Evolutionary conservation across 176 grass and related monocot genomes (phyloP), one percentile per base, ranked within the genome.

Genomic region (Alopecurus myosuroides): DNA sequence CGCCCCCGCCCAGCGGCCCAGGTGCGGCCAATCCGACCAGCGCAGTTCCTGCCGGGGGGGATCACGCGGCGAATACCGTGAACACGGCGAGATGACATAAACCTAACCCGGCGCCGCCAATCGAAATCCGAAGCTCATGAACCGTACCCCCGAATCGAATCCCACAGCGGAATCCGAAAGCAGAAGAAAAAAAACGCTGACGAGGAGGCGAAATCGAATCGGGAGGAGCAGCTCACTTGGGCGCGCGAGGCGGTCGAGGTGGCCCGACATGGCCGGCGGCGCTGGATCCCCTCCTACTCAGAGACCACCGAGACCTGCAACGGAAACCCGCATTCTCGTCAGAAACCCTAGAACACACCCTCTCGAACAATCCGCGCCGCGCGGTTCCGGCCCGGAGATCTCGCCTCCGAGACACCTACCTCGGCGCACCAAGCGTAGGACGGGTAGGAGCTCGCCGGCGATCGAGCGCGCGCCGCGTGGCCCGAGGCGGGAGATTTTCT

Each of bases 211-310:
- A 15, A 20, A 41, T 71, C 72, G 60, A 63, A 10, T 62, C 30
- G 7, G 34, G 68, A 28, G 12, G 12, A 3, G 14, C 5, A 7
- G 78, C 94, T 97, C 85, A 97, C 94, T 92, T 85, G 89, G 91
- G 51, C 89, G 90, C 71, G 85, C 89, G 69, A 94, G 71, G 85
- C 94, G 94, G 90, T 97, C 94, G 77, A 97, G 91, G 51, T 87
- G 91, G 74, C 91, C 94, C 82, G 94, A 97, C 94, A 97, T 97
- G 85, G 67, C 51, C 46, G 40, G 61, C 3, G 26, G 18, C 12
- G 70, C 23, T 34, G 58, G 82, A 82, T 70, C 41, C 41, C 41
- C 12, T 25, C 66, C 25, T 51, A 1, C 53, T 62, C 50, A 41
- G 61, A 12, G 5, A 12, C 70, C 74, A 74, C 83, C 61, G 60